phyloP scores from a whole-genome alignment of 768 basidiomycete genomes.

The Lentinus brumalis region DNA sequence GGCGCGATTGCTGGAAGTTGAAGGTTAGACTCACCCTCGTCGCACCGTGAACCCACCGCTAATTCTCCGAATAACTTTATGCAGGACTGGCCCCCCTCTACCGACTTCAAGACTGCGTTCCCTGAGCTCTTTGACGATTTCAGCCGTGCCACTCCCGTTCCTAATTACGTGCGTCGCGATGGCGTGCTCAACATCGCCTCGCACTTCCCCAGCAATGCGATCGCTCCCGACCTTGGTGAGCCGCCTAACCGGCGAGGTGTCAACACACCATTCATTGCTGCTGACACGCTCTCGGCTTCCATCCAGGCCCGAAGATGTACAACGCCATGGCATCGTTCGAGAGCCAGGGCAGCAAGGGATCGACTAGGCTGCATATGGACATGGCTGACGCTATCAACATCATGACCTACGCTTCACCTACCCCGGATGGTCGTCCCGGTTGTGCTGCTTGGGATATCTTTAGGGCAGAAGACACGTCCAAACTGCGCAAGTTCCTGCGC shows the following conservation, averaged over 20 bases:
- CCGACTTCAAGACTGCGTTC: conserved; percentile 81
- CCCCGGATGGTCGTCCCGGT: conserved; percentile 63
- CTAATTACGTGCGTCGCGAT: conserved; percentile 88
- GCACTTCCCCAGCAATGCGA: conserved; percentile 80
- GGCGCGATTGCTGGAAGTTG: conserved; percentile 68
- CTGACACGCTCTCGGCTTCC: conserved; percentile 16
- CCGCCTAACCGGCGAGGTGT: background rate
- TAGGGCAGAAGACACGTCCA: conserved; percentile 77
- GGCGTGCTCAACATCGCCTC: conserved; percentile 87
- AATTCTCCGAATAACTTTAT: conserved; percentile 4
- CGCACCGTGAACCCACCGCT: conserved; percentile 1
- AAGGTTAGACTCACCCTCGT: conserved; percentile 49
- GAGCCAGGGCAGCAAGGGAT: conserved; percentile 70
- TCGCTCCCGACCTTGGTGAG: conserved; percentile 80
- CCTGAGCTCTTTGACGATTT: conserved; percentile 90
- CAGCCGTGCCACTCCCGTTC: conserved; percentile 78
- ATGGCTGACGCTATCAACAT: conserved; percentile 94
- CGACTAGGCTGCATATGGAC: conserved; percentile 91
- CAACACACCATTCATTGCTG: conserved; percentile 10
- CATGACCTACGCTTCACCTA: conserved; percentile 69
- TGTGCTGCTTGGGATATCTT: conserved; percentile 93
- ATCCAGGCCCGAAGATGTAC: conserved; percentile 90
- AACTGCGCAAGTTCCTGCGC: conserved; percentile 73
- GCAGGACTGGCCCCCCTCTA: conserved; percentile 93
- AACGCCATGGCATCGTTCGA: conserved; percentile 81